Conservation (phyloP, 2,329 filamentous ascomycete genomes). For the Exserohilum rostratum region DNA sequence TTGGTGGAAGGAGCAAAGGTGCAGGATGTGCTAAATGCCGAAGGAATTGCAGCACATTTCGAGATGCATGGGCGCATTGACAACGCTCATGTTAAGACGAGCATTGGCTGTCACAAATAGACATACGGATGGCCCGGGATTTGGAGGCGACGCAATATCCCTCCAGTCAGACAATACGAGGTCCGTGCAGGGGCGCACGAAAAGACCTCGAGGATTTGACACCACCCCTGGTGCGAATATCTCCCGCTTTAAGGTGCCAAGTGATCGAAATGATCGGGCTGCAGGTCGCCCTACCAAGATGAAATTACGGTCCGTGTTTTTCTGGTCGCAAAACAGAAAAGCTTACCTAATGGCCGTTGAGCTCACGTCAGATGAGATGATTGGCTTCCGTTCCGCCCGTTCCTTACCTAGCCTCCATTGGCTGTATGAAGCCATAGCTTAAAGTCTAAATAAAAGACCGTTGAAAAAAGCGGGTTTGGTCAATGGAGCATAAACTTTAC, state of each 20-base stretch:
- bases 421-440: background rate
- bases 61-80: no score
- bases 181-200: slow-evolving; percentile 12
- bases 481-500: no score
- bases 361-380: no score
- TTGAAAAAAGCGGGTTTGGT: no score
- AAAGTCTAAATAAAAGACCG: no score
- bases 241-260: no score
- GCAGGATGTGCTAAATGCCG: slow-evolving; percentile 21
- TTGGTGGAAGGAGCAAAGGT: slow-evolving; percentile 17
- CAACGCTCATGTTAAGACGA: slow-evolving; percentile 17
- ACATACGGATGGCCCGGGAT: slow-evolving; percentile 20
- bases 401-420: background rate
- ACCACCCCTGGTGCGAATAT: slow-evolving; percentile 25
- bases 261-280: no score
- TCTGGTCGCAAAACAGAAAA: no score
- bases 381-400: no score
- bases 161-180: slow-evolving; percentile 24
- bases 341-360: no score
- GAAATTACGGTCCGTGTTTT: no score
- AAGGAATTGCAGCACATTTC: slow-evolving; percentile 17
- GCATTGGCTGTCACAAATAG: slow-evolving; percentile 12
- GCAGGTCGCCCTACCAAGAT: no score
- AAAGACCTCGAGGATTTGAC: slow-evolving; percentile 16
- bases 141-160: slow-evolving; percentile 19